phyloP scores from a whole-genome alignment of 805 yeast species.

The Komagataella phaffii region DNA sequence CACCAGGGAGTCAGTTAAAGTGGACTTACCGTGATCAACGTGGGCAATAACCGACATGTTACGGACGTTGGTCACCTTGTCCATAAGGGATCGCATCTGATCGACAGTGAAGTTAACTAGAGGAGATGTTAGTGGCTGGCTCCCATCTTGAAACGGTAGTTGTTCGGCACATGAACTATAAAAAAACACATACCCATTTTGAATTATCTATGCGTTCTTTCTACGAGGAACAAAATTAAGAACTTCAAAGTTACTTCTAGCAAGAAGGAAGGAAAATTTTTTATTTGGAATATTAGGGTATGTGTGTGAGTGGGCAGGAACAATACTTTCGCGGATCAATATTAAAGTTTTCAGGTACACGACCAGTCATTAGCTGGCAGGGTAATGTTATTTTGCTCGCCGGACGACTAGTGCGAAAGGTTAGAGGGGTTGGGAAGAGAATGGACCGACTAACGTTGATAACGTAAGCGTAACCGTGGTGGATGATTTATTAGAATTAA shows the following conservation, averaged over 20 bases:
- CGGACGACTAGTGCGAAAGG: not conserved
- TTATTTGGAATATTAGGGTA: not conserved
- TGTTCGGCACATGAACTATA: not conserved
- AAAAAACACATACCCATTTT: conserved; percentile 3
- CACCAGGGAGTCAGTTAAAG: conserved; percentile 97
- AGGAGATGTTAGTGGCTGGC: not conserved
- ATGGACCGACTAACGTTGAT: no score
- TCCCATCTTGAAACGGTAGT: not conserved
- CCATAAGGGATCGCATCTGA: conserved; percentile 99
- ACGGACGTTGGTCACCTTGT: conserved; percentile 99
- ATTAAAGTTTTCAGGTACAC: not conserved
- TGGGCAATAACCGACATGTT: conserved; percentile 99
- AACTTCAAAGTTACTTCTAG: not conserved
- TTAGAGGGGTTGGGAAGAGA: not conserved
- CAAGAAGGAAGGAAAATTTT: not conserved
- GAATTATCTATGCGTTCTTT: not conserved
- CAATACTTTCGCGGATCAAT: not conserved
- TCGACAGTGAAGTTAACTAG: conserved; percentile 49
- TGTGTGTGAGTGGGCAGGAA: not conserved
- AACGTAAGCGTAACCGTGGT: not conserved
- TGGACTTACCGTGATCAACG: conserved; percentile 99
- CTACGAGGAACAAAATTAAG: not conserved
- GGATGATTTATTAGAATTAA: not conserved
- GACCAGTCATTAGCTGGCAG: not conserved
- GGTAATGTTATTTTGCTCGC: not conserved